phyloP scores from a whole-genome alignment of 2,329 filamentous ascomycete species.

The Fusarium sp. region DNA sequence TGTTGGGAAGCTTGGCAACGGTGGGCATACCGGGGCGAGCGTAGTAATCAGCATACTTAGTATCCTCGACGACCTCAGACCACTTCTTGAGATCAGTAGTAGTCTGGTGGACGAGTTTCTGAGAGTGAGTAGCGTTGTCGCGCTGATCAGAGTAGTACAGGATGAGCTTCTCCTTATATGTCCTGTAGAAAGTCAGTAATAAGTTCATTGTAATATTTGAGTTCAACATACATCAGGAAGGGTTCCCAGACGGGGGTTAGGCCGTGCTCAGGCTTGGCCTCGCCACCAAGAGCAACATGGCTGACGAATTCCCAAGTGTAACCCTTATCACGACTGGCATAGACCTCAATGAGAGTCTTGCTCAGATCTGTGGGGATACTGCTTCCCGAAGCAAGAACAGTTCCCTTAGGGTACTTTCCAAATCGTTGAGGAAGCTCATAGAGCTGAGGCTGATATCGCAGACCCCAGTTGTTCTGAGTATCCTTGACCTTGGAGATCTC shows the following conservation, averaged over 20 bases:
- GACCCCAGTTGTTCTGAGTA: slow-evolving; percentile 70
- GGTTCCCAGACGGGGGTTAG: slow-evolving; percentile 79
- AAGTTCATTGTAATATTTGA: accelerated
- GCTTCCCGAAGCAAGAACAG: slow-evolving; percentile 70
- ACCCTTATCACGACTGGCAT: slow-evolving; percentile 71
- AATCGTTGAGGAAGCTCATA: slow-evolving; percentile 70
- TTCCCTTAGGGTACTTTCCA: slow-evolving; percentile 69
- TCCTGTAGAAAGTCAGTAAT: slow-evolving; percentile 46
- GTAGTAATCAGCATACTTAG: slow-evolving; percentile 69
- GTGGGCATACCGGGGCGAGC: slow-evolving; percentile 77
- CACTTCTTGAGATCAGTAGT: slow-evolving; percentile 69
- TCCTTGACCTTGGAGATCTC: slow-evolving; percentile 73
- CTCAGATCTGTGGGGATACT: slow-evolving; percentile 70
- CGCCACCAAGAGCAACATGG: slow-evolving; percentile 72
- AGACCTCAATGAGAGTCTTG: slow-evolving; percentile 75
- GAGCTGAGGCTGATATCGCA: slow-evolving; percentile 76
- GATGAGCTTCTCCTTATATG: slow-evolving; percentile 68
- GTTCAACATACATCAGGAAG: slow-evolving; percentile 61
- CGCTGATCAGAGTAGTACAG: slow-evolving; percentile 79
- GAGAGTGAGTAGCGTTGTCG: slow-evolving; percentile 67
- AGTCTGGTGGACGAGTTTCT: slow-evolving; percentile 75
- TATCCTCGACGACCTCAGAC: slow-evolving; percentile 67
- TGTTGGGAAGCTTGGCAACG: slow-evolving; percentile 67
- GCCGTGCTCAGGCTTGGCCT: slow-evolving; percentile 71
- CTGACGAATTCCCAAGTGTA: slow-evolving; percentile 74